Conservation (phyloP, 371 early-diverging fungal genomes). For the Rhizopus stolonifer region DNA sequence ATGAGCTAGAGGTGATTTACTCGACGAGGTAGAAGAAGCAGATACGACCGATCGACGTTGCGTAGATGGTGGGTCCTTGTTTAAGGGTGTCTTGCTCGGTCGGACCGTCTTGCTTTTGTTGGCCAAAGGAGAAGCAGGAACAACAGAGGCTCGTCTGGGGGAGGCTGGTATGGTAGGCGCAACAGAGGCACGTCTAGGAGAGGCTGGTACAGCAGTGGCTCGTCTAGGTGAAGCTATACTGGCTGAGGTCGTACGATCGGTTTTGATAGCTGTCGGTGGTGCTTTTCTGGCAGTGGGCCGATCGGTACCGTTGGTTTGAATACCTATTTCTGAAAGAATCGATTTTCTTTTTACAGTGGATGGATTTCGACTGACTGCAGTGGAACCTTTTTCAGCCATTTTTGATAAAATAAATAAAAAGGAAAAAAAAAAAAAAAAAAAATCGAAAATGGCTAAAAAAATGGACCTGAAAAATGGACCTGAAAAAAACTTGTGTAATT, state of each 20-base stretch:
- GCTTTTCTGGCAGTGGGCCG: conserved; percentile 19
- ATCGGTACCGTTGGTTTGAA: conserved; percentile 1
- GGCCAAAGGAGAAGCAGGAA: conserved; percentile 21
- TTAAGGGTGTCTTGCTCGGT: conserved; percentile 9
- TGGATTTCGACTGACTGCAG: conserved; percentile 9
- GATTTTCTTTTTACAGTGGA: conserved; percentile 30
- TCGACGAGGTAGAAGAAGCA: conserved; percentile 14
- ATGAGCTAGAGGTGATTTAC: conserved; percentile 17
- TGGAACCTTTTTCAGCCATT: conserved; percentile 16
- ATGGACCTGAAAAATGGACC: no score
- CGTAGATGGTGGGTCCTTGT: conserved; percentile 7
- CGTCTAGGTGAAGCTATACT: conserved; percentile 20
- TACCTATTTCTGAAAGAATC: conserved; percentile 38
- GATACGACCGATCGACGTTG: conserved; percentile 34
- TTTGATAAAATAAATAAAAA: not conserved
- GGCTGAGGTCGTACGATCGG: conserved; percentile 17
- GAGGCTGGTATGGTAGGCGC: conserved; percentile 26
- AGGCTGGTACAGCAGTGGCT: conserved; percentile 23
- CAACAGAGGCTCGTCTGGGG: conserved; percentile 21
- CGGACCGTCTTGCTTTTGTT: conserved; percentile 3
- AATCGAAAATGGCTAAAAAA: not conserved
- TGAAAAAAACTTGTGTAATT: no score
- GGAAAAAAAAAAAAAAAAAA: conserved; percentile 8
- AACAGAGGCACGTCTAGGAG: conserved; percentile 25
- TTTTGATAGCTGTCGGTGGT: conserved; percentile 24